phyloP scores from a whole-genome alignment of 139 green algal genomes.

The Picochlorum sp. region DNA sequence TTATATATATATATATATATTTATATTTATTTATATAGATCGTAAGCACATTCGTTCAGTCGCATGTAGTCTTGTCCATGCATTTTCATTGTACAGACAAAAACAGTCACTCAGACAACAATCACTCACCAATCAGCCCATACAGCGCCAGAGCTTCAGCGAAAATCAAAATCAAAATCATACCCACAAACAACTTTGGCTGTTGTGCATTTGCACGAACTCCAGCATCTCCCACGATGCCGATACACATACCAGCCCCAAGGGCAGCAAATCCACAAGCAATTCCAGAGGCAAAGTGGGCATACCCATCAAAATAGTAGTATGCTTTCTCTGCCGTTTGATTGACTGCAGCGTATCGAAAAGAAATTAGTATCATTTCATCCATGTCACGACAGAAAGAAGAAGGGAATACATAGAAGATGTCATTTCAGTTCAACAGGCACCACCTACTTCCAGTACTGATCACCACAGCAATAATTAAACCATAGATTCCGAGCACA shows the following conservation, averaged over 20 bases:
- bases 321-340: slow-evolving; percentile 70
- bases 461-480: slow-evolving; percentile 99
- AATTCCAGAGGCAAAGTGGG: slow-evolving; percentile 88
- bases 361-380: not conserved
- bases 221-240: slow-evolving; percentile 96
- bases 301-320: slow-evolving; percentile 96
- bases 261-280: slow-evolving; percentile 90
- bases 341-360: slow-evolving; percentile 74
- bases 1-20: not conserved
- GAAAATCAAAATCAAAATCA: slow-evolving; percentile 99
- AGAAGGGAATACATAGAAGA: not conserved
- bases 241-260: slow-evolving; percentile 96
- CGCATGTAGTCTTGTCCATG: not conserved
- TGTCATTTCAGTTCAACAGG: slow-evolving; percentile 31
- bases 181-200: slow-evolving; percentile 98
- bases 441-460: slow-evolving; percentile 86
- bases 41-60: not conserved
- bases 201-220: slow-evolving; percentile 98
- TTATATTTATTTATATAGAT: not conserved
- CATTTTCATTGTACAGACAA: no score
- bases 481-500: slow-evolving; percentile 98
- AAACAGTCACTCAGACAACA: no score
- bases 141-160: slow-evolving; percentile 97
- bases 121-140: slow-evolving; percentile 82
- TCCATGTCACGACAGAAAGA: not conserved